phyloP scores from a whole-genome alignment of 371 early-diverging fungal genomes.

The Mucor irregularis region DNA sequence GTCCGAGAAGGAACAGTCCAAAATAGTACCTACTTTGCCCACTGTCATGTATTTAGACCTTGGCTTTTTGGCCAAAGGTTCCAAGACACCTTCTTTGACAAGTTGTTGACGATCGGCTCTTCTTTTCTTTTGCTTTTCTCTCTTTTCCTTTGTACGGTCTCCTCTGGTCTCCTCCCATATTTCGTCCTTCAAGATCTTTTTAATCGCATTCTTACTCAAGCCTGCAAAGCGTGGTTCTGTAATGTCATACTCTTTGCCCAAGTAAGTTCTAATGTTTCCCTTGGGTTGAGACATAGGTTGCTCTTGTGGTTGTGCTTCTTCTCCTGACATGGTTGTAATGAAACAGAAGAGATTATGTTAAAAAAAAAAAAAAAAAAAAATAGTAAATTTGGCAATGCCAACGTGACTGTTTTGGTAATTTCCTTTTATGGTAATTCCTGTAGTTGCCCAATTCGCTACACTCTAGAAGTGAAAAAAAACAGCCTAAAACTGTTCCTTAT shows the following conservation, averaged over 20 bases:
- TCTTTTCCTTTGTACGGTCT: conserved; percentile 28
- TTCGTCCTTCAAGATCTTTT: conserved; percentile 41
- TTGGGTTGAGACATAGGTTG: neutral
- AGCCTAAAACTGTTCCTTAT: too few relatives aligned
- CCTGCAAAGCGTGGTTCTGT: conserved; percentile 50
- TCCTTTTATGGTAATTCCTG: too few relatives aligned
- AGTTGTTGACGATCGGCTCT: conserved; percentile 29
- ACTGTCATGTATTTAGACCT: conserved; percentile 29
- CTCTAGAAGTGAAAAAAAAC: too few relatives aligned
- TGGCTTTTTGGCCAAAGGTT: conserved; percentile 33
- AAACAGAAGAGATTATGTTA: too few relatives aligned
- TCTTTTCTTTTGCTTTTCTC: conserved; percentile 38
- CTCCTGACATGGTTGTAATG: conserved; percentile 11
- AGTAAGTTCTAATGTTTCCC: conserved; percentile 24
- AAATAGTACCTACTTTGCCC: conserved; percentile 49
- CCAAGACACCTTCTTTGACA: conserved; percentile 36
- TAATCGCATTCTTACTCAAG: conserved; percentile 41
- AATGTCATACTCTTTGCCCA: conserved; percentile 38
- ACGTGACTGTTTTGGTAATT: neutral
- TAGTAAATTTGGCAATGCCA: neutral
- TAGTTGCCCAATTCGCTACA: too few relatives aligned
- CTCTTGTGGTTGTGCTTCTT: neutral
- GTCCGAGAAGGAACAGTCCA: conserved; percentile 79
- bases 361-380: conserved; percentile 6
- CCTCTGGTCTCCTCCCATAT: conserved; percentile 34